phyloP scores from a whole-genome alignment of 2,329 filamentous ascomycete genomes.

The Aspergillus oerlinghausenensis region DNA sequence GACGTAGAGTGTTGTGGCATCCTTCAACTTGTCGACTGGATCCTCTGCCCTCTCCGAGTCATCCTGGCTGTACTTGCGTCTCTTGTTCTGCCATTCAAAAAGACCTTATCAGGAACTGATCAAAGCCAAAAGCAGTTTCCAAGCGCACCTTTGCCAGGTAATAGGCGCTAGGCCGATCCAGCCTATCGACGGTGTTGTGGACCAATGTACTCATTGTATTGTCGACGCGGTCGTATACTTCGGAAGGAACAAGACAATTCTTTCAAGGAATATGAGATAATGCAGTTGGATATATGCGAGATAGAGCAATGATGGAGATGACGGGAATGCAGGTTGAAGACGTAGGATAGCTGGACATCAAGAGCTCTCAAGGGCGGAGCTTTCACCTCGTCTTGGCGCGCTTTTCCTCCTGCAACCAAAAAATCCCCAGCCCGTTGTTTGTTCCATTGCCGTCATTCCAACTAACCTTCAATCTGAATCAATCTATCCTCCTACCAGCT shows the following conservation, averaged over 20 bases:
- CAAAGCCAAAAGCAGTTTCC: neutral
- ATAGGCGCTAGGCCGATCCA: conserved; percentile 94
- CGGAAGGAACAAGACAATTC: neutral
- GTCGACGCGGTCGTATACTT: neutral
- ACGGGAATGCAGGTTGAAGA: neutral
- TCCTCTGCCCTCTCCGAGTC: conserved; percentile 56
- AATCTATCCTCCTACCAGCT: neutral
- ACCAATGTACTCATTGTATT: conserved; percentile 24
- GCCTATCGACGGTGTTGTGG: conserved; percentile 70
- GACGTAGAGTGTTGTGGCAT: conserved; percentile 94
- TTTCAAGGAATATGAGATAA: neutral
- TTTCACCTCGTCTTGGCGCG: conserved; percentile 14
- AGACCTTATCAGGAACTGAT: conserved; percentile 1
- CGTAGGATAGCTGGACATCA: neutral
- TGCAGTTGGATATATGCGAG: no score
- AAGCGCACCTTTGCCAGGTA: conserved; percentile 68
- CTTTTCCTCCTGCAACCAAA: conserved; percentile 5
- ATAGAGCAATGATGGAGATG: neutral
- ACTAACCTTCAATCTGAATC: neutral
- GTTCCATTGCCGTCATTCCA: neutral
- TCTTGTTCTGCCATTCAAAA: conserved; percentile 58
- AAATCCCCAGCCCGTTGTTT: conserved; percentile 5
- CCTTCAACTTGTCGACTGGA: conserved; percentile 71
- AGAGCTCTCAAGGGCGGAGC: neutral
- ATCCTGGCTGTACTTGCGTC: conserved; percentile 59